Evolutionary conservation across 1,284 basidiomycete genomes (phyloP).

Genomic region (Phlebopus sp.): DNA sequence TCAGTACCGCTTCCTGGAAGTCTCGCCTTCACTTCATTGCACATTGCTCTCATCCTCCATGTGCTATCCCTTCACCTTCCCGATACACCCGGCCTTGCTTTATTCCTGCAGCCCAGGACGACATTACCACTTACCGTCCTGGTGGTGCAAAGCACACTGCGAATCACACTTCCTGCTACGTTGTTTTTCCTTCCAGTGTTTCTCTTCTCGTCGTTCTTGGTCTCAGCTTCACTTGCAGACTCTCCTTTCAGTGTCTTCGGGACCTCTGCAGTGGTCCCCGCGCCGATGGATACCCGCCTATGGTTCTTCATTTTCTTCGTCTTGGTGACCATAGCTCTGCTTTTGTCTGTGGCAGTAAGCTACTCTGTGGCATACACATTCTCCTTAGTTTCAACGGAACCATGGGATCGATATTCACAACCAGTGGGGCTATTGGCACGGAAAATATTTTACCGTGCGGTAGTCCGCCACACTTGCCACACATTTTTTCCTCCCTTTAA

Average conservation of each 20-base stretch:
- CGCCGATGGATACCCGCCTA: slow-evolving; percentile 45
- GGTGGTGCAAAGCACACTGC: slow-evolving; percentile 35
- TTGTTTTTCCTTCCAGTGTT: slow-evolving; percentile 48
- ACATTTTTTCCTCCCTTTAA: slow-evolving; percentile 54
- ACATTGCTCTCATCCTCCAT: slow-evolving; percentile 39
- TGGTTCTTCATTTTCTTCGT: slow-evolving; percentile 40
- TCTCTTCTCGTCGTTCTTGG: slow-evolving; percentile 40
- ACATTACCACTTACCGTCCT: slow-evolving; percentile 46
- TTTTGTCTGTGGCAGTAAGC: slow-evolving; percentile 35
- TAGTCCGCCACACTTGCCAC: slow-evolving; percentile 38
- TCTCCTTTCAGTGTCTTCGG: slow-evolving; percentile 18
- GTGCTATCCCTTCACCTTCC: slow-evolving; percentile 45
- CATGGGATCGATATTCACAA: slow-evolving; percentile 50
- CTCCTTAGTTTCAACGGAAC: not conserved
- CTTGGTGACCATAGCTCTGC: slow-evolving; percentile 33
- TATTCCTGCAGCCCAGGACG: slow-evolving; percentile 36
- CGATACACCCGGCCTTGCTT: slow-evolving; percentile 40
- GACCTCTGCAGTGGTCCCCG: slow-evolving; percentile 15
- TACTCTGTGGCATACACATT: slow-evolving; percentile 17
- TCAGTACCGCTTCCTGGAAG: slow-evolving; percentile 38
- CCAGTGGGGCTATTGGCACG: slow-evolving; percentile 46
- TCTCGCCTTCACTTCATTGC: slow-evolving; percentile 39
- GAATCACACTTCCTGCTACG: slow-evolving; percentile 39
- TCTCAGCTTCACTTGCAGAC: slow-evolving; percentile 42
- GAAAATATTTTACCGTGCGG: slow-evolving; percentile 37